Base-by-base conservation (phyloP, 345 rosid species). In the Streptanthus diversifolius region DNA sequence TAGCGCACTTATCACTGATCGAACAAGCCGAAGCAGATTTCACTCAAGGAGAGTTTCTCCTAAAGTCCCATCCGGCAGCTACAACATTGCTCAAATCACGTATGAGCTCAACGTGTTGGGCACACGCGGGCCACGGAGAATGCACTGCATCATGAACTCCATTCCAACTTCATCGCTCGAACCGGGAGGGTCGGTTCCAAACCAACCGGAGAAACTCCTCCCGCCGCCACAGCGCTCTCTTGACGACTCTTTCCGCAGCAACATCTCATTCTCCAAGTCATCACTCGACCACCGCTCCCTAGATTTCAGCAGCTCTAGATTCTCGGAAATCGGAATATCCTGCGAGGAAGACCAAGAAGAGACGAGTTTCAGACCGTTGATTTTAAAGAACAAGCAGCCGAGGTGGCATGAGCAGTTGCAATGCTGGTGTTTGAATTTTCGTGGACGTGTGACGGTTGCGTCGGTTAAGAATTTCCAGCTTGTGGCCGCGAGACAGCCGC, bases 361-460 rank as follows among this genome's bases (percentile, higher is more conserved):
- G 33, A 77, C 64, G 41, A 64, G 77, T 70, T 70, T 44, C 19
- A 78, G 71, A 68, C 91, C 91, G 7, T 69, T 87, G 76, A 29
- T 87, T 19, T 60, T 87, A 0, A 84, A 85, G 72, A 87, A 87
- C 83, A 86, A 86, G 78, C 84, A 83, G 54, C 90, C 90, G 1
- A 83, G 88, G 78, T 86, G 90, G 90, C 90, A 84, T 19, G 90
- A 86, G 65, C 90, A 86, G 63, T 57, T 86, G 24, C 90, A 86
- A 48, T 86, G 90, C 36, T 86, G 90, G 90, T 86, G 87, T 70
- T 76, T 85, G 67, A 86, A 86, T 68, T 86, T 86, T 72, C 82
- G 88, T 0, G 91, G 91, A 13, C 82, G 91, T 6, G 91, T 87
- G 48, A 87, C 88, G 0, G 87, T 87, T 24, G 88, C 91, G 7